phyloP scores from a whole-genome alignment of 2,329 filamentous ascomycete species.

The Pestalotiopsis sp. region DNA sequence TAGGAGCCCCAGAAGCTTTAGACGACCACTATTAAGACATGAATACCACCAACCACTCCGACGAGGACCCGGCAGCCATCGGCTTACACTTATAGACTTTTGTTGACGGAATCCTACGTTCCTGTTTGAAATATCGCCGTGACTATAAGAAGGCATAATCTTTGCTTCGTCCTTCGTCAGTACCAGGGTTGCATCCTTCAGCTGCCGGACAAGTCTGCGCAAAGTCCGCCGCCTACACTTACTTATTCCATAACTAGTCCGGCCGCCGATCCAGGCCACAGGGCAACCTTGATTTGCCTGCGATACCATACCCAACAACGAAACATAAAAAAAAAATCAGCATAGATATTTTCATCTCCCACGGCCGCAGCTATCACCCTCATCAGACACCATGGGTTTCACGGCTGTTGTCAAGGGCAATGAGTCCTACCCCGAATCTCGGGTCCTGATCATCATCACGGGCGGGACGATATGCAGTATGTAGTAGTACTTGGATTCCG shows the following conservation, averaged over 20 bases:
- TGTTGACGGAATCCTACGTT: background rate
- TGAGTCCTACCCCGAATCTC: constrained; percentile 65
- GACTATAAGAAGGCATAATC: background rate
- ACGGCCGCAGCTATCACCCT: background rate
- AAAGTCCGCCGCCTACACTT: background rate
- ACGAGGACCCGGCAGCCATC: background rate
- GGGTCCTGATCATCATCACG: constrained; percentile 88
- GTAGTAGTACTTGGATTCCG: constrained; percentile 44
- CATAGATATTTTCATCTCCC: background rate
- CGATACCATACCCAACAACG: background rate
- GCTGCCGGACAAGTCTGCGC: background rate
- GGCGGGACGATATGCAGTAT: constrained; percentile 66
- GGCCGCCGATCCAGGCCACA: background rate
- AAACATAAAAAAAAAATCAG: background rate
- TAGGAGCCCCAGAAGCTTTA: background rate
- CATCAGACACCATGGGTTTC: constrained; percentile 25
- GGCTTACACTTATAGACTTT: background rate
- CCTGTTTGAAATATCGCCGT: background rate
- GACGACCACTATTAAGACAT: background rate
- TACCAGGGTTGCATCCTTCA: background rate
- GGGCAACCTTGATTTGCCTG: background rate
- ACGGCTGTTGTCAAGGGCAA: constrained; percentile 23
- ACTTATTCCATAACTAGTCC: background rate
- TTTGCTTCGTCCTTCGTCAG: background rate
- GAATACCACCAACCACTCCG: background rate